Percentiles rank a stretch among this genome's conserved stretches.
Evolutionary conservation across 768 basidiomycete genomes (phyloP).

Genomic region (Cystobasidium tubakii): DNA sequence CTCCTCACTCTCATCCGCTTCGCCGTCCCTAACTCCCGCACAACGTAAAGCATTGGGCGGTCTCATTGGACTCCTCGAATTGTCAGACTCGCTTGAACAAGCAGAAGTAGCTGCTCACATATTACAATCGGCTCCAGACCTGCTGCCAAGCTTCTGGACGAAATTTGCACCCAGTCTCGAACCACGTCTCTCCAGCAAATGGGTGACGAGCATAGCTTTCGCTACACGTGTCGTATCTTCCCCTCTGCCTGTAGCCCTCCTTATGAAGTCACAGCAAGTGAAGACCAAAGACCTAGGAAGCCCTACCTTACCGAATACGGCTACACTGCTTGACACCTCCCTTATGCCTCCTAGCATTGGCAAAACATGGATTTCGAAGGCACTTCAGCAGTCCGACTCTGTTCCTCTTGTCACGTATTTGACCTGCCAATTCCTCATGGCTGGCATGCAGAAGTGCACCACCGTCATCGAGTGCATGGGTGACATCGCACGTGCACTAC

Average conservation of each 20-base stretch:
- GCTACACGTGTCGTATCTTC: constrained; percentile 68
- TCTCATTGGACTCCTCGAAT: constrained; percentile 26
- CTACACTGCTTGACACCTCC: constrained; percentile 63
- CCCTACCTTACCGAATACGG: constrained; percentile 54
- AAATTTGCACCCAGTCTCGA: constrained; percentile 57
- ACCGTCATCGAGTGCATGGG: not conserved
- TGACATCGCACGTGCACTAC: not conserved
- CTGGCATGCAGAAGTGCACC: constrained; percentile 18
- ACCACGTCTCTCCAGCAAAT: constrained; percentile 77
- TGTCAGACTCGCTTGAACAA: constrained; percentile 24
- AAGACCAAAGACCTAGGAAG: constrained; percentile 61
- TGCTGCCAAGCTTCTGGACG: constrained; percentile 41
- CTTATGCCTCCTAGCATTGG: constrained; percentile 68
- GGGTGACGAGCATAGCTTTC: constrained; percentile 83
- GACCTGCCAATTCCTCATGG: constrained; percentile 24
- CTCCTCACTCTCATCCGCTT: constrained; percentile 6
- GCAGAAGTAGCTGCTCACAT: constrained; percentile 25
- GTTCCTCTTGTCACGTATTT: constrained; percentile 22
- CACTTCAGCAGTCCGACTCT: constrained; percentile 57
- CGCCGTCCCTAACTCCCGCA: not conserved
- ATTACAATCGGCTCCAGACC: constrained; percentile 2
- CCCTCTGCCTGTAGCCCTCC: constrained; percentile 38
- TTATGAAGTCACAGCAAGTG: constrained; percentile 14
- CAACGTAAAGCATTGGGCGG: constrained; percentile 30
- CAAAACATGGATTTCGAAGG: constrained; percentile 71